Base-by-base conservation (phyloP, 176 grass and related monocot species). In the Tillandsia fasciculata region DNA sequence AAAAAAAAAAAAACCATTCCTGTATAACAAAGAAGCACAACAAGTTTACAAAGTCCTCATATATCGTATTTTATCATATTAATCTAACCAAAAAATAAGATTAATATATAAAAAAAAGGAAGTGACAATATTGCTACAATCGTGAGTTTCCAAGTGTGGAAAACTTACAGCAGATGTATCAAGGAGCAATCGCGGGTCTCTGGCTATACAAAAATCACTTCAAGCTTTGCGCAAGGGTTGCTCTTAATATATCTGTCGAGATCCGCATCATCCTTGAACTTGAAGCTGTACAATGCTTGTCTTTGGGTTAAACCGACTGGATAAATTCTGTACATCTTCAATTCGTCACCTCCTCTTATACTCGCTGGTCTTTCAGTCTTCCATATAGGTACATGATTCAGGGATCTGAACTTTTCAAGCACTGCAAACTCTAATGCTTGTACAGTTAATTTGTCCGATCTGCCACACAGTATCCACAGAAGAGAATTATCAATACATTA, bases 381-480 rank as follows among this genome's bases (percentile, higher is more conserved):
- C 94, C 94, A 97, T 70, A 97, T 64, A 51, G 89, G 86, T 56
- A 83, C 69, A 73, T 97, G 80, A 27, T 86, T 90, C 65, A 93
- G 70, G 26, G 80, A 93, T 69, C 59, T 83, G 58, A 97, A 97
- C 75, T 83, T 97, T 51, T 49, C 17, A 50, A 85, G 59, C 33
- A 97, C 79, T 1, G 82, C 72, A 61, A 77, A 85, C 67, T 86
- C 74, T 52, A 97, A 72, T 12, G 74, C 79, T 66, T 58, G 68
- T 63, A 90, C 50, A 23, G 87, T 87, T 72, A 97, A 76, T 26
- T 68, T 68, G 10, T 48, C 77, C 49, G 84, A 97, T 77, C 94
- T 97, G 84, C 68, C 67, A 54, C 18, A 9, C 1, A 74, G 56
- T 75, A 23, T 3, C 6, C 56, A 11, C n/a, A 22, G 56, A 61